phyloP scores from a whole-genome alignment of 2,329 filamentous ascomycete genomes.

The Coniochaeta pulveracea region DNA sequence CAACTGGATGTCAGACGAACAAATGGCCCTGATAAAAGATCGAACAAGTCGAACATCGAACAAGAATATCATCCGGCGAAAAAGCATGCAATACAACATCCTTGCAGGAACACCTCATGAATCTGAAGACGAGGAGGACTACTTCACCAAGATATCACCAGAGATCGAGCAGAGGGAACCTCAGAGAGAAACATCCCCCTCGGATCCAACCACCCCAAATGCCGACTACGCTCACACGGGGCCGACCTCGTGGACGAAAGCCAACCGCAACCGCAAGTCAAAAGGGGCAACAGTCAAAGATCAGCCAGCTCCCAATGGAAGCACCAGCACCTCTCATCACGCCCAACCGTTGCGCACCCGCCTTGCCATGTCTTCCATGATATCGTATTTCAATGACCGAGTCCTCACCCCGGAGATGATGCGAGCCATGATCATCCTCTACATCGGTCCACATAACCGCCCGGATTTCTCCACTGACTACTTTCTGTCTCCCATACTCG shows the following conservation, averaged over 20 bases:
- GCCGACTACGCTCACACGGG: constrained; percentile 40
- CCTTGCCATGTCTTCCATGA: constrained; percentile 93
- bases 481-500: constrained; percentile 78
- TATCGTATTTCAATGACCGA: constrained; percentile 95
- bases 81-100: constrained; percentile 80
- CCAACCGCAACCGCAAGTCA: constrained; percentile 6
- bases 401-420: constrained; percentile 96
- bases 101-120: constrained; percentile 74
- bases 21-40: constrained; percentile 88
- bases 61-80: constrained; percentile 64
- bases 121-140: constrained; percentile 61
- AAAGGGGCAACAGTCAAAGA: constrained; percentile 1
- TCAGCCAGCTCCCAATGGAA: constrained; percentile 5
- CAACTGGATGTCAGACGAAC: constrained; percentile 98
- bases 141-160: constrained; percentile 13
- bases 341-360: constrained; percentile 60
- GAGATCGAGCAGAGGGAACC: not conserved
- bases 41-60: constrained; percentile 70
- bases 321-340: constrained; percentile 34
- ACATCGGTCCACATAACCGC: constrained; percentile 85
- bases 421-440: constrained; percentile 97
- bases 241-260: constrained; percentile 22
- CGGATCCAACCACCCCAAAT: constrained; percentile 22
- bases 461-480: constrained; percentile 91
- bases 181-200: constrained; percentile 6